A percentile compares a stretch with the other conserved stretches of the same genome.
phyloP scores from a whole-genome alignment of 2,329 filamentous ascomycete species.

The Pseudogymnoascus sp. region DNA sequence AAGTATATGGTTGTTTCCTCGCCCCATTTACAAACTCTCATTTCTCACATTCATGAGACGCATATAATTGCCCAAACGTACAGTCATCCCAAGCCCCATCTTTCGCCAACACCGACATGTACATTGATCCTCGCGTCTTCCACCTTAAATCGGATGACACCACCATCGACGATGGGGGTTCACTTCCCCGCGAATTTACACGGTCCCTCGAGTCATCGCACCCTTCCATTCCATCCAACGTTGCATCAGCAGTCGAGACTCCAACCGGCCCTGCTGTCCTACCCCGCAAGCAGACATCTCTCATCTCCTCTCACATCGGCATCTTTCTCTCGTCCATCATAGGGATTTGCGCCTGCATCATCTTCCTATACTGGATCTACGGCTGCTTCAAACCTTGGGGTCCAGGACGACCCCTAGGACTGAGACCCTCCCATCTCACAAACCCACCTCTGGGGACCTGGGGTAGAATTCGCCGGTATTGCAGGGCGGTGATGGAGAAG shows the following conservation, averaged over 20 bases:
- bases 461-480: not conserved
- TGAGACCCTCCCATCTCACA: not conserved
- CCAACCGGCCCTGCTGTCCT: not conserved
- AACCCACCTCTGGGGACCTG: not conserved
- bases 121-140: not conserved
- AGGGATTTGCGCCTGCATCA: not conserved
- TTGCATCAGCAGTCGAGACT: not conserved
- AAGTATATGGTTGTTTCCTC: not conserved
- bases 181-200: not conserved
- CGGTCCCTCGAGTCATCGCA: not conserved
- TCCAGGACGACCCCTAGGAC: not conserved
- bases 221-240: not conserved
- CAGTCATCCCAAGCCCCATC: too few relatives aligned
- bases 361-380: not conserved
- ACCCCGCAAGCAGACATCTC: not conserved
- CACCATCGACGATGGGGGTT: not conserved
- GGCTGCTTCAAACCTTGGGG: not conserved
- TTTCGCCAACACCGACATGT: not conserved
- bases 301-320: not conserved
- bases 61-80: not conserved
- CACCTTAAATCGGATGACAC: not conserved
- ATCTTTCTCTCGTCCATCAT: constrained; percentile 3
- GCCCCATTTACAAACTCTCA: not conserved
- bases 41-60: not conserved
- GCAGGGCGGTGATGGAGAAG: too few relatives aligned